phyloP scores from a whole-genome alignment of 1,284 basidiomycete species.

The Sanghuangporus sanghuang region DNA sequence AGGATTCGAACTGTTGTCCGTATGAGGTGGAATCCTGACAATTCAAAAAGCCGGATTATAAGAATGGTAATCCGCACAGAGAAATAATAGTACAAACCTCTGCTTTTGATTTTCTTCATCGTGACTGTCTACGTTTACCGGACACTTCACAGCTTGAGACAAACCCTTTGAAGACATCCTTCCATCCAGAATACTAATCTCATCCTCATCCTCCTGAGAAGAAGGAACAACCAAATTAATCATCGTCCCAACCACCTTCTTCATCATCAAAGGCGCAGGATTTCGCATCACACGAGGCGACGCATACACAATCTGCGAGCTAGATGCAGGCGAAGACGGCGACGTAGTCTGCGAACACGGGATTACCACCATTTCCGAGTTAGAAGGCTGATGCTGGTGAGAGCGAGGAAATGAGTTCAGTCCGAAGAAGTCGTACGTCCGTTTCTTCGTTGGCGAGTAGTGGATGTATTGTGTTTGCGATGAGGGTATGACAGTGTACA shows the following conservation, averaged over 20 bases:
- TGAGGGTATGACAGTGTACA: slow-evolving; percentile 3
- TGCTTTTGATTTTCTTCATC: neutral
- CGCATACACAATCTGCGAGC: neutral
- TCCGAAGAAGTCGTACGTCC: neutral
- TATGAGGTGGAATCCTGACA: neutral
- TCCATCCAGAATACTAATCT: slow-evolving; percentile 4
- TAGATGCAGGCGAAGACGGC: neutral
- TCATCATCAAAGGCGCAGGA: neutral
- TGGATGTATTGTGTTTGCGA: slow-evolving; percentile 14
- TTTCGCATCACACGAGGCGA: slow-evolving; percentile 1
- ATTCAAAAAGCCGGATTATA: neutral
- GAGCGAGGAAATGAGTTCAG: neutral
- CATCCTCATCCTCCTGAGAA: slow-evolving; percentile 17
- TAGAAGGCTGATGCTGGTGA: neutral
- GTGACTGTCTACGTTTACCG: neutral
- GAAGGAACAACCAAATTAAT: slow-evolving; percentile 13
- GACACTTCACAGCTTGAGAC: neutral
- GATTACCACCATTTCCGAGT: neutral
- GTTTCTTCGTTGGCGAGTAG: slow-evolving; percentile 7
- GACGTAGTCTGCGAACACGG: slow-evolving; percentile 5
- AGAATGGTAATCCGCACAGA: neutral
- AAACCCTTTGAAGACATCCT: neutral
- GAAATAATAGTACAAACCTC: neutral
- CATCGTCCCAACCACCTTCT: neutral
- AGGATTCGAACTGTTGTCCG: neutral